phyloP scores from a whole-genome alignment of 371 early-diverging fungal species.

The Vairimorpha apis region DNA sequence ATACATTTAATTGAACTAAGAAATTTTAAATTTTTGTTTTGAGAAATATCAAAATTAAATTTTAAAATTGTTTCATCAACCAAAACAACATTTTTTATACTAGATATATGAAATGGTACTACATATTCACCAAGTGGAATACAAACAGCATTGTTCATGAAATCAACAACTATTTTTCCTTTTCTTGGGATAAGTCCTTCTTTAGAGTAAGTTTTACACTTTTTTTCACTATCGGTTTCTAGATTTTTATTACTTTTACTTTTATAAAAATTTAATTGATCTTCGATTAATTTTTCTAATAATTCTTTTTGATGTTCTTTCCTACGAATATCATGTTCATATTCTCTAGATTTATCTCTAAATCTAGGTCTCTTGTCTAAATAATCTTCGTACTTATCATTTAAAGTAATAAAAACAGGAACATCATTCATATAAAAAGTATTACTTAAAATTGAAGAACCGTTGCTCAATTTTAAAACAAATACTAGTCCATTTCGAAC shows the following conservation, averaged over 20 bases:
- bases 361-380: conserved; percentile 45
- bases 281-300: conserved; percentile 62
- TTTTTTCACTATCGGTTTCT: conserved; percentile 33
- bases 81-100: conserved; percentile 84
- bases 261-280: conserved; percentile 53
- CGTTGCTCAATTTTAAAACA: conserved; percentile 26
- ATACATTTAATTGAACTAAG: conserved; percentile 35
- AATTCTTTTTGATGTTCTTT: conserved; percentile 64
- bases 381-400: conserved; percentile 35
- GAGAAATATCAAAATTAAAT: conserved; percentile 83
- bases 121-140: conserved; percentile 89
- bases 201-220: conserved; percentile 51
- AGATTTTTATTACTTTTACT: conserved; percentile 21
- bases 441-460: conserved; percentile 28
- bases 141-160: conserved; percentile 74
- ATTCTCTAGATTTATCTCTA: conserved; percentile 57
- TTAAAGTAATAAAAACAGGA: conserved; percentile 30
- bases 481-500: conserved; percentile 36
- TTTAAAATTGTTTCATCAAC: conserved; percentile 82
- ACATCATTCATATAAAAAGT: conserved; percentile 40
- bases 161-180: conserved; percentile 76
- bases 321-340: conserved; percentile 56
- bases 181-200: conserved; percentile 54
- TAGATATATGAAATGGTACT: conserved; percentile 94
- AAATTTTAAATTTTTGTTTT: conserved; percentile 69